Evolutionary conservation across 1,284 basidiomycete species (phyloP), one percentile per base, ranked within the genome.

Genomic region (Microbotryomycetes sp.): DNA sequence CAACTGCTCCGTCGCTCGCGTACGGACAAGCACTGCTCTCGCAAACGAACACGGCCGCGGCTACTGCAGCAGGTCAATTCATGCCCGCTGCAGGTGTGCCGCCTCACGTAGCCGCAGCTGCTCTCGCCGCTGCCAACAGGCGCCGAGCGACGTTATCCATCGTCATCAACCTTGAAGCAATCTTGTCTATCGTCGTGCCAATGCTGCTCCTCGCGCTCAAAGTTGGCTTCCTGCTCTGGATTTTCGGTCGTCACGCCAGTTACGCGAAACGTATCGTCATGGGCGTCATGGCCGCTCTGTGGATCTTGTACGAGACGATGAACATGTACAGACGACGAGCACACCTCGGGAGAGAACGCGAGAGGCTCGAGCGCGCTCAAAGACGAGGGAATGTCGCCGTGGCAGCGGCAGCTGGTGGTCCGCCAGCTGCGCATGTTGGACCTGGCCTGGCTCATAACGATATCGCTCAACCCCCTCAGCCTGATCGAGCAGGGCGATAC

Each of bases 121-220:
- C 16, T 28, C 9, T 16, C 28, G 5, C 28, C n/a, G 18, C 5
- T 11, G 3, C 30, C 18, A 6, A 16, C 31, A 13, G 29, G 28
- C 11, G 21, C 16, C 23, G 57, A 5, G 58, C 61, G 0, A 63
- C 61, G 3, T 30, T 68, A 45, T 55, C 57, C 3, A 62, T 73
- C 57, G 67, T 69, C 35, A 69, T 73, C 64, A 72, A 73, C 60
- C 60, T 73, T 51, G 73, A 73, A 16, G 68, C 66, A 13, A 54
- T 73, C 31, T 26, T 68, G 4, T 61, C 69, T 2, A 63, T 72
- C 52, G 29, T 70, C 23, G 45, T 71, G 21, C 73, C 72, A 16
- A 62, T 73, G 27, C 46, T 70, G 45, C 66, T 70, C 61, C 65
- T 73, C 45, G 52, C 68, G 2, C 52, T 71, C 58, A 73, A 73